A percentile compares a stretch with the other conserved stretches of the same genome.
phyloP scores from a whole-genome alignment of 441 rosid species.

The Adansonia madagascariensis region DNA sequence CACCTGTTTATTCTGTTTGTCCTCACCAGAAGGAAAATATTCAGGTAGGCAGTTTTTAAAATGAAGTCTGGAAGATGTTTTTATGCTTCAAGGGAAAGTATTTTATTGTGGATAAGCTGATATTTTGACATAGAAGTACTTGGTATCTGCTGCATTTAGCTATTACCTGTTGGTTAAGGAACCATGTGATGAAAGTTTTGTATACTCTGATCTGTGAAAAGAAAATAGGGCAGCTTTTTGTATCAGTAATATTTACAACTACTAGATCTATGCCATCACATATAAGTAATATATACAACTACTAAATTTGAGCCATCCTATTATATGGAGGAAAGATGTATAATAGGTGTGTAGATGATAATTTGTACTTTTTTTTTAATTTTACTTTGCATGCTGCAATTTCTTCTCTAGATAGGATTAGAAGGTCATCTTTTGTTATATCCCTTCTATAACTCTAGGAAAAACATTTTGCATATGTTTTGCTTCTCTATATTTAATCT shows the following conservation, averaged over 20 bases:
- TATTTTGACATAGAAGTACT: conserved; percentile 5
- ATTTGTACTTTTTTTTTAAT: neutral
- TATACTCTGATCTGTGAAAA: neutral
- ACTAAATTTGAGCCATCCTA: neutral
- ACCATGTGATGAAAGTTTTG: conserved; percentile 2
- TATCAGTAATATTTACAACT: neutral
- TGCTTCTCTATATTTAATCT: neutral
- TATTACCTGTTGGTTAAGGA: conserved; percentile 5
- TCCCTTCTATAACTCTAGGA: neutral
- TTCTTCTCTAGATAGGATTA: neutral
- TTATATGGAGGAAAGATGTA: neutral
- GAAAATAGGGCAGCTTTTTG: neutral
- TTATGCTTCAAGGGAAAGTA: neutral
- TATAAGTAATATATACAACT: neutral
- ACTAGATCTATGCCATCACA: neutral
- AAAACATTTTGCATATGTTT: conserved; percentile 3
- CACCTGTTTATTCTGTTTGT: conserved; percentile 48
- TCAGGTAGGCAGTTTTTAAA: conserved; percentile 33
- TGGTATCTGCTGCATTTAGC: neutral
- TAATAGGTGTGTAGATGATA: neutral
- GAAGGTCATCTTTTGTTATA: neutral
- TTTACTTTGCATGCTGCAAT: neutral
- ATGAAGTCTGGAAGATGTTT: neutral
- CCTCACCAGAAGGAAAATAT: conserved; percentile 53
- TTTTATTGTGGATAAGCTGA: conserved; percentile 8